Percentiles rank a stretch among this genome's conserved stretches.
These are phyloP conservation scores for Spergularia marina DNA, from an alignment of 148 eudicot genomes.

Conservation along the genomic window DNA sequence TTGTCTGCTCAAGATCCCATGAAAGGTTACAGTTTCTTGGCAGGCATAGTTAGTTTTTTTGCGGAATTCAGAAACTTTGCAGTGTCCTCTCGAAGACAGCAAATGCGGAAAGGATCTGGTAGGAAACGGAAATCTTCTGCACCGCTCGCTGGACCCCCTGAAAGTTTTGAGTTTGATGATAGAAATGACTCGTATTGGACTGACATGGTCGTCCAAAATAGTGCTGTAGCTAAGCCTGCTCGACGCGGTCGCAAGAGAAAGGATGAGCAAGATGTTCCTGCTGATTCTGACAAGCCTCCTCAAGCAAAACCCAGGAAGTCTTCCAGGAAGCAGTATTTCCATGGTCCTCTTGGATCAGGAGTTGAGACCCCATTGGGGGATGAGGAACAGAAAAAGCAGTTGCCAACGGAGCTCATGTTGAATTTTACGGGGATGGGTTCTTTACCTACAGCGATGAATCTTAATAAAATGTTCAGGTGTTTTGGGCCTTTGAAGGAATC, in stretches of 20 bases:
- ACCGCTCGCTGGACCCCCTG: constrained; percentile 39
- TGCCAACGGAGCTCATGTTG: constrained; percentile 71
- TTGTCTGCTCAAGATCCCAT: constrained; percentile 64
- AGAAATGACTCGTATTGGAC: constrained; percentile 92
- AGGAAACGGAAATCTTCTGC: constrained; percentile 58
- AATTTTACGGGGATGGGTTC: constrained; percentile 56
- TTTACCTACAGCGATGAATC: constrained; percentile 64
- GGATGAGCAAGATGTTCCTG: constrained; percentile 34
- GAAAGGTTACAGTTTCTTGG: constrained; percentile 42
- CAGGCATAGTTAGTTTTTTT: constrained; percentile 44
- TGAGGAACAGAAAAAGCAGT: constrained; percentile 38
- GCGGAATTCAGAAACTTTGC: constrained; percentile 61
- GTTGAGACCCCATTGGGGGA: constrained; percentile 34
- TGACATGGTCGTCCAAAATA: constrained; percentile 77
- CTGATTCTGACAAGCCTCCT: constrained; percentile 41
- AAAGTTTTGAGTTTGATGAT: constrained; percentile 84
- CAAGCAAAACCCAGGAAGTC: constrained; percentile 45
- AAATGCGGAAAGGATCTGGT: constrained; percentile 41
- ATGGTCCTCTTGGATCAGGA: constrained; percentile 35
- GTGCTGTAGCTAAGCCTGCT: constrained; percentile 55
- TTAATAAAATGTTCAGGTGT: constrained; percentile 74
- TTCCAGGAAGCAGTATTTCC: constrained; percentile 53
- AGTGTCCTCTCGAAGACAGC: constrained; percentile 36
- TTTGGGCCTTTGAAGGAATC: constrained; percentile 84
- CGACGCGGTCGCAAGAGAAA: constrained; percentile 44